Base-by-base conservation (phyloP, 1,284 basidiomycete genomes). In the Taiwanofungus camphoratus region DNA sequence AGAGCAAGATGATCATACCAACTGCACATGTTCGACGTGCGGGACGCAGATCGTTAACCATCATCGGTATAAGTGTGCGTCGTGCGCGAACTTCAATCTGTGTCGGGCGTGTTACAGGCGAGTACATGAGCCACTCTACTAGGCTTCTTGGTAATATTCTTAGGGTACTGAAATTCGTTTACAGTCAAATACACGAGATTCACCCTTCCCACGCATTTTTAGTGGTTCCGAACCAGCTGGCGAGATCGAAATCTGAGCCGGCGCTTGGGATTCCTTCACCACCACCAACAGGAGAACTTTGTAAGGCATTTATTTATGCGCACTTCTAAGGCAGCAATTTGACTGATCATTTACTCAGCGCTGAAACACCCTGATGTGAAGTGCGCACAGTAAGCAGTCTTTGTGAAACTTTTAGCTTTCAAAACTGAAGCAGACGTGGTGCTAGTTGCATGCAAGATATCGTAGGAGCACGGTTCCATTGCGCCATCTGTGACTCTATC, bases 181-280 rank as follows among this genome's bases (percentile, higher is more conserved):
- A 35, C 50, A 80, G 83, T 53, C 80, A 82, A 68, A 89, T 92
- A 5, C 87, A 93, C 53, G 89, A 92, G 54, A 78, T 93, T 16
- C 92, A 95, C 57, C 92, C 92, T 4, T 76, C 77, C 0, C 90
- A 95, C 58, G 80, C 84, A 0, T 94, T 94, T 70, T 66, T 93
- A 8, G 73, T 78, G 3, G 73, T 92, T 2, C 82, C 82, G n/a
- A 86, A 89, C 53, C 74, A 69, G 53, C 69, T 66, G 2, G 42
- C 57, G 26, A 66, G 70, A 23, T 61, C 66, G 6, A 58, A 52
- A 20, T 73, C 66, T 48, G 73, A 71, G 32, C 57, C 68, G 3
- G 74, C 71, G 19, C 55, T 63, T 44, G 36, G 43, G 13, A 40
- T 42, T 26, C 30, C 53, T 57, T 11, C 32, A 39, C 39, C 42